These are phyloP conservation scores for Caryopteris hybrid DNA, from an alignment of 305 asterid genomes.

Conservation along the genomic window DNA sequence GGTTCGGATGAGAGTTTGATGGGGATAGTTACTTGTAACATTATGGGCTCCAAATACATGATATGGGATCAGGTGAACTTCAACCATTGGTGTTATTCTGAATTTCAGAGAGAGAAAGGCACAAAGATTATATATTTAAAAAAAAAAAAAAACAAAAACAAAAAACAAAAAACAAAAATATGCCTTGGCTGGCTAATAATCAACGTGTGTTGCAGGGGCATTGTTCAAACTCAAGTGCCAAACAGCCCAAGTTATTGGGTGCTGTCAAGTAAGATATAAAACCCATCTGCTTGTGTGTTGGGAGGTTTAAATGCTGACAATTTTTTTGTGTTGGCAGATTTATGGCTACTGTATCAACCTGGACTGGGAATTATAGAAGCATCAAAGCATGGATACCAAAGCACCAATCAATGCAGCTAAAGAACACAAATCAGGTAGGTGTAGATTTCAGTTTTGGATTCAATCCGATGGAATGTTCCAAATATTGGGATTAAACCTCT, in stretches of 20 bases:
- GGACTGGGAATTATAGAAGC: conserved; percentile 86
- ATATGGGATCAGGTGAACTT: conserved; percentile 77
- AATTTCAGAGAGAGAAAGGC: too few species aligned
- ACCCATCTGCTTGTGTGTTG: background rate
- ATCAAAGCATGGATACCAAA: conserved; percentile 86
- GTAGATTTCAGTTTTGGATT: too few species aligned
- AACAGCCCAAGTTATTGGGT: conserved; percentile 62
- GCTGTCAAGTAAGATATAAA: conserved; percentile 51
- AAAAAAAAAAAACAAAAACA: too few species aligned
- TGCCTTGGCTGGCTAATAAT: background rate
- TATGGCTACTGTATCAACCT: conserved; percentile 63
- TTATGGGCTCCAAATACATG: conserved; percentile 78
- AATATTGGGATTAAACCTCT: background rate
- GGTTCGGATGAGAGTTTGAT: conserved; percentile 60
- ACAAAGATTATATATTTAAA: too few species aligned
- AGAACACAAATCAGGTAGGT: conserved; percentile 70
- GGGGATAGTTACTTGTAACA: conserved; percentile 67
- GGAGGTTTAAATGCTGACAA: background rate
- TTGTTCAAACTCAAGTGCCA: conserved; percentile 33
- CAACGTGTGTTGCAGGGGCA: conserved; percentile 44
- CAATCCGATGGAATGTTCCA: background rate
- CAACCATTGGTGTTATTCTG: background rate
- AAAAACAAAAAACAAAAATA: too few species aligned
- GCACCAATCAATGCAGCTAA: conserved; percentile 92
- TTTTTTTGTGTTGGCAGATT: conserved; percentile 35